Evolutionary conservation across 306 rosid genomes (phyloP).

Genomic region (Glycine latifolia): DNA sequence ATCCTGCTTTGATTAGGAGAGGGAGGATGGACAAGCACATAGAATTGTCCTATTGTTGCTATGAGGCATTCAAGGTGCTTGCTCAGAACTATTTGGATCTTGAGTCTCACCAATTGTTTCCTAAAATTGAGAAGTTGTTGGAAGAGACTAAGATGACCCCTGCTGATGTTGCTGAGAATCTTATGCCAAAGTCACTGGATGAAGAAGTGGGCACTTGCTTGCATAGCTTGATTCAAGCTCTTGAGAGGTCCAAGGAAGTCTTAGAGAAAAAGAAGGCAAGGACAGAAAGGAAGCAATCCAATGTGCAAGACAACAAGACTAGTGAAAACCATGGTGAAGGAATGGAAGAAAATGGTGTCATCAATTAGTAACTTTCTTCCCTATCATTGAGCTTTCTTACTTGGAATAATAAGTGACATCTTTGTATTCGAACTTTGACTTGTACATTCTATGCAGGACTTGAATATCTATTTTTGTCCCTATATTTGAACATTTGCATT

Average conservation of each 20-base stretch:
- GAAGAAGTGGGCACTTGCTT: conserved; percentile 52
- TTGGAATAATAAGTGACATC: neutral
- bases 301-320: neutral
- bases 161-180: conserved; percentile 75
- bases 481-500: neutral
- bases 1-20: conserved; percentile 66
- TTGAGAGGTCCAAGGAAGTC: conserved; percentile 53
- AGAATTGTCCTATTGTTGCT: conserved; percentile 65
- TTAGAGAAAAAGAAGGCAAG: conserved; percentile 43
- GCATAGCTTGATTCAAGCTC: conserved; percentile 59
- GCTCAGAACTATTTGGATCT: conserved; percentile 67
- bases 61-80: conserved; percentile 67
- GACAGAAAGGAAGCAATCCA: conserved; percentile 21
- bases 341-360: neutral
- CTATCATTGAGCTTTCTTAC: neutral
- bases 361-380: neutral
- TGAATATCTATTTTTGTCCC: neutral
- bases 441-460: neutral
- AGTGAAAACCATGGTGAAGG: conserved; percentile 5
- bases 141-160: conserved; percentile 56
- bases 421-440: neutral
- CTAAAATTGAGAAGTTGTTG: conserved; percentile 46
- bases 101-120: conserved; percentile 56
- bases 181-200: conserved; percentile 60
- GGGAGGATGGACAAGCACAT: conserved; percentile 81